These are phyloP conservation scores for Jatropha podagrica DNA, from an alignment of 441 rosid genomes.

Conservation along the genomic window DNA sequence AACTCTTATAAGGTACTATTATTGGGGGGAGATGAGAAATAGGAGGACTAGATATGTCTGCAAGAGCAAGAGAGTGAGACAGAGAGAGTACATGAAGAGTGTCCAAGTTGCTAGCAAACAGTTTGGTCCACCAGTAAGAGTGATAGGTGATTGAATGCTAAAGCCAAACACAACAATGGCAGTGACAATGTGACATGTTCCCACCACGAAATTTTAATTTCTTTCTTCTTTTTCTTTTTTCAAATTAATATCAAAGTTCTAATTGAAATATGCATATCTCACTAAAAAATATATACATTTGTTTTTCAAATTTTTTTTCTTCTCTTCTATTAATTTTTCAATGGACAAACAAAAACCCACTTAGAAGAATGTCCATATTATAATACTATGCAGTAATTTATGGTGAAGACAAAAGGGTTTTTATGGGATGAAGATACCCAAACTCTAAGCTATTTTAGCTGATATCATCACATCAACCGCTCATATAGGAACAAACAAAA, in stretches of 20 bases:
- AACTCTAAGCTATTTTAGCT: conserved; percentile 8
- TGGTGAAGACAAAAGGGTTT: conserved; percentile 28
- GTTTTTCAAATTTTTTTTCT: no score
- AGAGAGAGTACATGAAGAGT: conserved; percentile 8
- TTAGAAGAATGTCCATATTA: conserved; percentile 21
- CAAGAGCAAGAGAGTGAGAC: neutral
- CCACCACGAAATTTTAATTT: neutral
- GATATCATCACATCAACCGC: conserved; percentile 24
- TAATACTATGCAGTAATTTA: conserved; percentile 6
- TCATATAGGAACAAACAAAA: conserved; percentile 4
- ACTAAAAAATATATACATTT: no score
- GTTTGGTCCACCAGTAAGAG: conserved; percentile 22
- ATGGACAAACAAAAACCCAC: conserved; percentile 12
- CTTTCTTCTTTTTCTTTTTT: conserved; percentile 9
- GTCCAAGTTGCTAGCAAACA: conserved; percentile 19
- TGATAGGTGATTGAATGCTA: conserved; percentile 22
- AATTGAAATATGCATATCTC: no score
- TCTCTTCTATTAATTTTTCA: no score
- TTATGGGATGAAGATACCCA: conserved; percentile 15
- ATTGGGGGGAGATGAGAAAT: conserved; percentile 14
- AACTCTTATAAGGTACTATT: neutral
- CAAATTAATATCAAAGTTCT: neutral
- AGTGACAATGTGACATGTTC: conserved; percentile 25
- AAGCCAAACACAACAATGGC: conserved; percentile 24
- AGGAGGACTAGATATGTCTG: neutral